These are phyloP conservation scores for Breviolum minutum DNA, from an alignment of 73 alveolate species.

Conservation along the genomic window DNA sequence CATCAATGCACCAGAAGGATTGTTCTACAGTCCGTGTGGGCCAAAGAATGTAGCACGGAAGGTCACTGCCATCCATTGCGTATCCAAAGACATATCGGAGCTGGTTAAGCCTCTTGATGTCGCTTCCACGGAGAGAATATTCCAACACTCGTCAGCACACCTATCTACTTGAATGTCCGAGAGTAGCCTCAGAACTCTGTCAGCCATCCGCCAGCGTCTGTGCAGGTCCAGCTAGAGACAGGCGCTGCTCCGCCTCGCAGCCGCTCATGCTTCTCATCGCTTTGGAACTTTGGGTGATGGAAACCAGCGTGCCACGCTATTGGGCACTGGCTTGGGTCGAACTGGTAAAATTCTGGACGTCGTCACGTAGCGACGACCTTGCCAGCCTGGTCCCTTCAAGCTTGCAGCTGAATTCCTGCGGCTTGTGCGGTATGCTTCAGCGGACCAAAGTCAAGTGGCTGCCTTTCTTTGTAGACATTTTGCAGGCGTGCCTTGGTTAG, in stretches of 20 bases:
- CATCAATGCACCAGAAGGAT: too few relatives aligned
- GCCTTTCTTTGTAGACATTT: constrained; percentile 5
- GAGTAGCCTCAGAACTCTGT: too few relatives aligned
- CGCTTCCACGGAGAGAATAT: too few relatives aligned
- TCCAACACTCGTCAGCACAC: too few relatives aligned
- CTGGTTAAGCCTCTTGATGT: too few relatives aligned
- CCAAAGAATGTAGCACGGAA: too few relatives aligned
- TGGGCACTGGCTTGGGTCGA: constrained; percentile 55
- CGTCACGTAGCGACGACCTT: constrained; percentile 13
- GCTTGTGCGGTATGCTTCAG: neutral
- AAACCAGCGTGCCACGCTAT: neutral
- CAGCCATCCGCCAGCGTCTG: too few relatives aligned
- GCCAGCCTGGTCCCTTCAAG: neutral
- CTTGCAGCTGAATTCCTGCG: neutral
- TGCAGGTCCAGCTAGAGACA: neutral
- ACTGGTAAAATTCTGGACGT: constrained; percentile 39
- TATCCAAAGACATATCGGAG: too few relatives aligned
- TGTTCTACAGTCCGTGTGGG: too few relatives aligned
- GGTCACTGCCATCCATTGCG: too few relatives aligned
- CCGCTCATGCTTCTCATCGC: constrained; percentile 37
- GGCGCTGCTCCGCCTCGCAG: constrained; percentile 5
- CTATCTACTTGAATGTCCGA: too few relatives aligned
- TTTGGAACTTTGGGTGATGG: constrained; percentile 28
- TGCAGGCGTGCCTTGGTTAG: neutral
- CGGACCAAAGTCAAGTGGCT: constrained; percentile 29